phyloP scores from a whole-genome alignment of 306 rosid species.

The Mimosa bimucronata region DNA sequence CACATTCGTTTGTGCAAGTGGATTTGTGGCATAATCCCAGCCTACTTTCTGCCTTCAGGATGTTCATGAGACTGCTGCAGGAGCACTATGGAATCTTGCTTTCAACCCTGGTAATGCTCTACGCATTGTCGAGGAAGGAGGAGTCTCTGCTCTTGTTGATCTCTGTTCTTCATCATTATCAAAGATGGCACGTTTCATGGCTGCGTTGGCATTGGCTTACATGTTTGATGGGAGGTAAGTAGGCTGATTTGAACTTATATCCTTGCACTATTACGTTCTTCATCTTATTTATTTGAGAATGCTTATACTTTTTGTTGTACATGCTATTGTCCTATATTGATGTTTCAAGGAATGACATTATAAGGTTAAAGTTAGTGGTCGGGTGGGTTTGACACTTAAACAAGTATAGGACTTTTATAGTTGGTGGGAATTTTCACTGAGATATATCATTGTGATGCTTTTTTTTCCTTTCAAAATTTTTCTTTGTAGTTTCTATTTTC shows the following conservation, averaged over 20 bases:
- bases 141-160: slow-evolving; percentile 91
- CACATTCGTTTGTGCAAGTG: slow-evolving; percentile 13
- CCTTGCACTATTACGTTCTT: slow-evolving; percentile 1
- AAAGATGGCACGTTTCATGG: slow-evolving; percentile 99
- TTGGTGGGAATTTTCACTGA: neutral
- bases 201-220: slow-evolving; percentile 96
- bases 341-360: neutral
- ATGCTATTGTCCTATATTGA: slow-evolving; percentile 10
- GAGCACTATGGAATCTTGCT: slow-evolving; percentile 99
- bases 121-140: slow-evolving; percentile 97
- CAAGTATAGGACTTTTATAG: neutral
- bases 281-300: slow-evolving; percentile 22
- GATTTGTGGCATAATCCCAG: slow-evolving; percentile 32
- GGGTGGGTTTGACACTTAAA: slow-evolving; percentile 12
- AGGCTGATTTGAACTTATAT: slow-evolving; percentile 11
- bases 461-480: neutral
- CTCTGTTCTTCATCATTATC: slow-evolving; percentile 93
- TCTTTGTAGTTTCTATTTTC: neutral
- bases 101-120: slow-evolving; percentile 97
- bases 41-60: slow-evolving; percentile 68
- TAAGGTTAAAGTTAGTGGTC: neutral
- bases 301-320: neutral
- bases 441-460: neutral
- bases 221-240: slow-evolving; percentile 98
- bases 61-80: slow-evolving; percentile 99